Base-by-base conservation (phyloP, 805 yeast species). In the Candida montana region DNA sequence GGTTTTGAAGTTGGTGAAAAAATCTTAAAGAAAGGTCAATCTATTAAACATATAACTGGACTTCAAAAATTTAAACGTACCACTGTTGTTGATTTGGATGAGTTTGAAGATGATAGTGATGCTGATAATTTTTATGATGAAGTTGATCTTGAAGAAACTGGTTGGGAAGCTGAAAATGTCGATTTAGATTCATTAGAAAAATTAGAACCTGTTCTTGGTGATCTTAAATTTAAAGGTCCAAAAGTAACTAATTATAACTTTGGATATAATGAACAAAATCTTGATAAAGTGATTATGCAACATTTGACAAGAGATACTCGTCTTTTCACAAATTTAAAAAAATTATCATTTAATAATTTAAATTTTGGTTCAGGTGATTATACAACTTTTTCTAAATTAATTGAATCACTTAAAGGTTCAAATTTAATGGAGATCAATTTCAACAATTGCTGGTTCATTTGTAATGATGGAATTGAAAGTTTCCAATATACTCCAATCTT, bases 1-100 rank as follows among this genome's bases (percentile, higher is more conserved):
- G 49, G 48, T 7, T 42, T 37, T 33, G 35, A 41, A 3, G 16
- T 27, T 33, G 41, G 39, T 7, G 34, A 39, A 21, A 7, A 11
- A 11, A 7, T 40, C 6, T 38, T 24, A 13, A 24, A 28, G 11
- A 3, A 33, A 29, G 17, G 34, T 2, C 12, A 27, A 23, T 16
- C 36, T 9, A 13, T 39, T 9, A 10, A 20, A 15, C 43, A 35
- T 4, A 18, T 45, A 11, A 26, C 26, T 6, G 28, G 36, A 7
- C 9, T 5, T 15, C 35, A 15, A 23, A 28, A 19, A 16, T 19
- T 28, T 15, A 33, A 27, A 21, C 28, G 38, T 19, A 23, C 31
- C 3, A 21, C 33, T 16, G 34, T 37, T 4, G 39, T 29, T 23
- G 41, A 41, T 30, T 19, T 41, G 16, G 39, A 33, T 10, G 10